Conservation (phyloP, 2,329 filamentous ascomycete genomes). For the Fusarium subtropicale region DNA sequence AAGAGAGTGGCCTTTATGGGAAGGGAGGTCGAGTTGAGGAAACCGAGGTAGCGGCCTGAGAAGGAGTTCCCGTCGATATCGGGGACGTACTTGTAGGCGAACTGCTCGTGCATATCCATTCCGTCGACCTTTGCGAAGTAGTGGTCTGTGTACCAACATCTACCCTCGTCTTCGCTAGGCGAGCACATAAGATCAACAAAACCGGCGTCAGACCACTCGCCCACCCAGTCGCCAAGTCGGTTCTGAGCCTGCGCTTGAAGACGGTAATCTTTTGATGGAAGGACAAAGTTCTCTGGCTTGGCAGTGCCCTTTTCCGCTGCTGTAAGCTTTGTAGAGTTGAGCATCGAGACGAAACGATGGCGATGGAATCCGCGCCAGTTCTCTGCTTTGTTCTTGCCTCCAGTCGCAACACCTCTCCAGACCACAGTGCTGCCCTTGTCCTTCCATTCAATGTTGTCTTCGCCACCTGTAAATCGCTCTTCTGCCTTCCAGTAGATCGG, state of each 20-base stretch:
- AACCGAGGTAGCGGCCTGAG: conserved; percentile 75
- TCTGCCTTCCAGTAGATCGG: conserved; percentile 76
- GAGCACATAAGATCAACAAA: conserved; percentile 68
- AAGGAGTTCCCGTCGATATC: conserved; percentile 83
- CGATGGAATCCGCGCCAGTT: conserved; percentile 81
- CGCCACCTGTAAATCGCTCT: conserved; percentile 69
- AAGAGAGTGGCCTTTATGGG: conserved; percentile 84
- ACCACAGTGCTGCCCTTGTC: conserved; percentile 66
- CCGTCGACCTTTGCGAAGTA: conserved; percentile 57
- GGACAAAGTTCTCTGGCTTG: conserved; percentile 63
- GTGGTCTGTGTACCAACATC: conserved; percentile 62
- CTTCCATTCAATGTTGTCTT: conserved; percentile 65
- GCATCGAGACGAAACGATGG: conserved; percentile 79
- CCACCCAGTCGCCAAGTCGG: conserved; percentile 63
- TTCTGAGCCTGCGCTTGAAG: conserved; percentile 59
- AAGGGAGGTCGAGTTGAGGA: conserved; percentile 75
- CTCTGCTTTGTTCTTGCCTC: conserved; percentile 66
- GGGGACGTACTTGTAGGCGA: conserved; percentile 74
- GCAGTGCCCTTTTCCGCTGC: conserved; percentile 59
- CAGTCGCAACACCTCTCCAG: conserved; percentile 76
- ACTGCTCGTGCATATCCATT: conserved; percentile 64
- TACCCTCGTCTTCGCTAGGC: conserved; percentile 51
- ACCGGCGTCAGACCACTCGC: conserved; percentile 61
- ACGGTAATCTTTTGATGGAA: conserved; percentile 62
- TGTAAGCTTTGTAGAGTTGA: conserved; percentile 71